These are phyloP conservation scores for Chalaropsis thielavioides DNA, from an alignment of 2,329 filamentous ascomycete species.

Conservation along the genomic window DNA sequence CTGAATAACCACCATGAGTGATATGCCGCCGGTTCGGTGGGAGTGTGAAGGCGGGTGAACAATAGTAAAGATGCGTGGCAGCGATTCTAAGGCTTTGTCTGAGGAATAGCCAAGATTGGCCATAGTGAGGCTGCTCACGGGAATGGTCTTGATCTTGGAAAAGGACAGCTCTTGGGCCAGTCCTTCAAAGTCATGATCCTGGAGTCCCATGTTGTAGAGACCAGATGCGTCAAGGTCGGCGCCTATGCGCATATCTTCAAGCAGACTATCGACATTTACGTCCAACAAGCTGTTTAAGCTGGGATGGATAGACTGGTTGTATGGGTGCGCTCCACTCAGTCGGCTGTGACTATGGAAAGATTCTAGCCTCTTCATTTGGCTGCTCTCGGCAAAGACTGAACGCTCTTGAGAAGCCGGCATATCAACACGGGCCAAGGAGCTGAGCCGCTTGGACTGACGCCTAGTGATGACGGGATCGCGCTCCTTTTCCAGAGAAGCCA, in stretches of 20 bases:
- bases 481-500: constrained; percentile 55
- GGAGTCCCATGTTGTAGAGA: constrained; percentile 56
- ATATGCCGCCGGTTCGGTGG: constrained; percentile 38
- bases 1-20: constrained; percentile 54
- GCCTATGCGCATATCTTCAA: constrained; percentile 51
- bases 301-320: constrained; percentile 34
- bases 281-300: constrained; percentile 50
- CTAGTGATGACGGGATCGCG: constrained; percentile 39
- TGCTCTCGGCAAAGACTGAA: constrained; percentile 57
- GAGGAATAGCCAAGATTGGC: constrained; percentile 40
- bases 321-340: constrained; percentile 39
- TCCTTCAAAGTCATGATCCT: constrained; percentile 53
- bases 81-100: not conserved
- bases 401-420: constrained; percentile 73
- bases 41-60: constrained; percentile 41
- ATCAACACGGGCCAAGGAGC: constrained; percentile 79
- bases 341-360: constrained; percentile 52
- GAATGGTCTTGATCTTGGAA: constrained; percentile 53
- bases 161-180: constrained; percentile 59
- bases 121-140: constrained; percentile 43
- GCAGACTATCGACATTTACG: constrained; percentile 50
- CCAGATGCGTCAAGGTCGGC: constrained; percentile 44
- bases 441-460: constrained; percentile 62
- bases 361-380: constrained; percentile 47
- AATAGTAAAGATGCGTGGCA: constrained; percentile 49